Evolutionary conservation across 2,329 filamentous ascomycete species (phyloP), one percentile per base, ranked within the genome.

Genomic region (Aspergillus caelatus): DNA sequence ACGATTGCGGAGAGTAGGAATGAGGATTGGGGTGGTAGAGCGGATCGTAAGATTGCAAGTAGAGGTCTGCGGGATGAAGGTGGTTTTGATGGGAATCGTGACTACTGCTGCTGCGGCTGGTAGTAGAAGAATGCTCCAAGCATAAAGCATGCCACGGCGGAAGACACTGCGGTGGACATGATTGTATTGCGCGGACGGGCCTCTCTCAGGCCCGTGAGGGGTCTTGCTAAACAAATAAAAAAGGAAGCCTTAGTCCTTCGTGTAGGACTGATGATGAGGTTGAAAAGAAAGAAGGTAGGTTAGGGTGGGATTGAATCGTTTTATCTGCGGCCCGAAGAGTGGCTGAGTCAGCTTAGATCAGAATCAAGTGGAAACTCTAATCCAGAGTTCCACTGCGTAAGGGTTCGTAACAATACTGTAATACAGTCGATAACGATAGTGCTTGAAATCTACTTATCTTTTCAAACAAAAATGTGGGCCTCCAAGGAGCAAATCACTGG

Each of bases 121-220:
- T 48, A 62, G 56, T 10, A 55, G 12, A 58, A 30, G 56, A 12
- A 11, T 57, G 21, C 19, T 48, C 11, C 12, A 26, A 36, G 16
- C 52, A 16, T 26, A 41, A 21, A 10, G 41, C 39, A 34, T 41
- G 59, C 39, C 21, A 39, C 61, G 56, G 56, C 39, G 46, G 30
- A 28, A 36, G 59, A 56, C 48, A 53, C 59, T 39, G 52, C 43
- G 55, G 55, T 56, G 32, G 61, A 48, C 61, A 62, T 62, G 61
- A 48, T 45, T 62, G 55, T 57, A 62, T 62, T 21, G 30, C 61
- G 39, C 48, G 50, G 41, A 46, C 56, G 61, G 61, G 61, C 61
- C 61, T 62, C 19, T 58, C 12, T 30, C 39, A 60, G 61, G 61
- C 61, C 61, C 61, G 61, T 43, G 21, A 23, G 48, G 48, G 48